These are phyloP conservation scores for Calophaca sinica DNA, from an alignment of 306 rosid genomes.

Conservation along the genomic window DNA sequence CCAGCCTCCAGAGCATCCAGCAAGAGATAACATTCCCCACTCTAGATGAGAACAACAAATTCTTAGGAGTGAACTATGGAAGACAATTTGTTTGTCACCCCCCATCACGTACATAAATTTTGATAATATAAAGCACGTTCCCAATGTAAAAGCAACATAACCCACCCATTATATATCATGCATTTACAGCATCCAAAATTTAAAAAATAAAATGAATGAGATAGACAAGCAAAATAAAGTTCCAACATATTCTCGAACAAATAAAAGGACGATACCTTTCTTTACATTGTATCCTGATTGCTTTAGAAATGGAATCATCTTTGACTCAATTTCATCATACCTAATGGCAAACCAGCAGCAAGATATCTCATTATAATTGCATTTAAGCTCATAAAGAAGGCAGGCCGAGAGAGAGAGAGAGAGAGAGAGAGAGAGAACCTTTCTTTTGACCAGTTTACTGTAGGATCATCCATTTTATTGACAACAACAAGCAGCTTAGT, in stretches of 20 bases:
- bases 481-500: conserved; percentile 88
- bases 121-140: conserved; percentile 11
- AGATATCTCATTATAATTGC: background rate
- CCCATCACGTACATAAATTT: background rate
- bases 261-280: conserved; percentile 67
- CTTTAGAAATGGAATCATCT: conserved; percentile 88
- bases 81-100: background rate
- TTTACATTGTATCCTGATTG: conserved; percentile 92
- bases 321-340: conserved; percentile 89
- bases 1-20: conserved; percentile 33
- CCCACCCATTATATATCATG: conserved; percentile 9
- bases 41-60: conserved; percentile 34
- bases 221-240: background rate
- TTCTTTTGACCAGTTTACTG: conserved; percentile 95
- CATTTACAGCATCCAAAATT: conserved; percentile 18
- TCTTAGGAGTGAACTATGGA: conserved; percentile 30
- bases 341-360: conserved; percentile 55
- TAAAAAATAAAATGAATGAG: conserved; percentile 11
- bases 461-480: conserved; percentile 97
- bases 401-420: background rate
- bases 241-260: conserved; percentile 32
- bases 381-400: background rate
- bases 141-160: conserved; percentile 10
- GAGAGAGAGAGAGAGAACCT: conserved; percentile 57
- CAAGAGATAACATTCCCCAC: conserved; percentile 25